Percentiles rank a stretch among this genome's conserved stretches.
Evolutionary conservation across 805 yeast species (phyloP).

Genomic region (Blastobotrys mokoenaii): DNA sequence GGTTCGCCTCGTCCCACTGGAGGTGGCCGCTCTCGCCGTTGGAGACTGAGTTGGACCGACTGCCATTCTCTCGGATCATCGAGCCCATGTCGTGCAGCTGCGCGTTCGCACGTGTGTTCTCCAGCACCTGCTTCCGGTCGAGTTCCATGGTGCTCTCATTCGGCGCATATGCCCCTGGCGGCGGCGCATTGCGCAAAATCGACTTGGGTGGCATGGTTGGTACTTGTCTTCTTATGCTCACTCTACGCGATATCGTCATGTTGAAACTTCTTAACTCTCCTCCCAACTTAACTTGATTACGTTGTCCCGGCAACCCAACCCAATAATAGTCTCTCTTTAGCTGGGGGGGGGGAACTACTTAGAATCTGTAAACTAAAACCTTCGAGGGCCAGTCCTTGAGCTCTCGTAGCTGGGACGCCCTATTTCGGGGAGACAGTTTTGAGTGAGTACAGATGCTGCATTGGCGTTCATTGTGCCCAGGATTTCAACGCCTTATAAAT

Average conservation of each 20-base stretch:
- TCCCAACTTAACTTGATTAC: too few relatives aligned
- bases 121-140: conserved; percentile 61
- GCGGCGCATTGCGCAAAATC: conserved; percentile 21
- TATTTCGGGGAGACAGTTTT: too few relatives aligned
- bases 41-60: conserved; percentile 18
- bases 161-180: conserved; percentile 8
- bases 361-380: too few relatives aligned
- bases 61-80: conserved; percentile 16
- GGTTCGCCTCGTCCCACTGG: conserved; percentile 79
- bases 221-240: neutral
- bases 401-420: too few relatives aligned
- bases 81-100: conserved; percentile 22
- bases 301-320: too few relatives aligned
- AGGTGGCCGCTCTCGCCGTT: conserved; percentile 31
- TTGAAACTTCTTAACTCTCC: too few relatives aligned
- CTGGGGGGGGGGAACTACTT: too few relatives aligned
- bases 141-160: conserved; percentile 2
- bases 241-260: neutral
- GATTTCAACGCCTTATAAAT: too few relatives aligned
- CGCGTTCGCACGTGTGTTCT: conserved; percentile 72
- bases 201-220: conserved; percentile 3
- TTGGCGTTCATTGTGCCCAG: too few relatives aligned
- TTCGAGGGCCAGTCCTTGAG: too few relatives aligned
- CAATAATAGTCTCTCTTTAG: too few relatives aligned
- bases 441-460: too few relatives aligned